phyloP scores from a whole-genome alignment of 2,329 filamentous ascomycete species.

The Hypoxylon rubiginosum region DNA sequence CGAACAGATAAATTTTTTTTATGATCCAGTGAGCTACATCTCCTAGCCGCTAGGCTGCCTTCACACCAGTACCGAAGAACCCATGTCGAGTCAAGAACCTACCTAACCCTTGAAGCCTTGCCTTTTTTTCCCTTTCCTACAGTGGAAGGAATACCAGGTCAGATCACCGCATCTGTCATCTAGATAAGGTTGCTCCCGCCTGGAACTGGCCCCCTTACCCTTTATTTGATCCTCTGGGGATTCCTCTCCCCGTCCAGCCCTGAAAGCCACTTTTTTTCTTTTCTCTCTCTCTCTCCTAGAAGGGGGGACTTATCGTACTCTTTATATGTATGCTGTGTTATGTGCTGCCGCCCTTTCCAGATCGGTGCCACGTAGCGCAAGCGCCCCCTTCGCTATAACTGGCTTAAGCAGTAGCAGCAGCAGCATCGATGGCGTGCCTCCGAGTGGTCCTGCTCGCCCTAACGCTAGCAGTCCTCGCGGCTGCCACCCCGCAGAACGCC shows the following conservation, averaged over 20 bases:
- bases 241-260: slow-evolving; percentile 6
- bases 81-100: slow-evolving; percentile 3
- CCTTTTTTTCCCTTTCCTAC: neutral
- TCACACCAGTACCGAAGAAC: neutral
- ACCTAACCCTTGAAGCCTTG: neutral
- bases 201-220: neutral
- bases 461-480: neutral
- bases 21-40: slow-evolving; percentile 8
- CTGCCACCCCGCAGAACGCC: too few species aligned
- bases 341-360: neutral
- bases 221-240: slow-evolving; percentile 27
- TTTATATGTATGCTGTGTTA: neutral
- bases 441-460: slow-evolving; percentile 7
- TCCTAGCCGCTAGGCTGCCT: slow-evolving; percentile 6
- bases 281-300: neutral
- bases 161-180: slow-evolving; percentile 26
- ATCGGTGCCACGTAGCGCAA: slow-evolving; percentile 4
- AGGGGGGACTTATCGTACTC: neutral
- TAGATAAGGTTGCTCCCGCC: slow-evolving; percentile 13
- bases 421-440: slow-evolving; percentile 26
- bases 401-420: neutral
- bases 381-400: slow-evolving; percentile 8
- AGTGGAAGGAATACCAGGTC: neutral
- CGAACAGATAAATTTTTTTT: neutral
- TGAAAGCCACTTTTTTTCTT: slow-evolving; percentile 2